Conservation (phyloP, 78 protist species). For the Protostelium mycophagum region DNA sequence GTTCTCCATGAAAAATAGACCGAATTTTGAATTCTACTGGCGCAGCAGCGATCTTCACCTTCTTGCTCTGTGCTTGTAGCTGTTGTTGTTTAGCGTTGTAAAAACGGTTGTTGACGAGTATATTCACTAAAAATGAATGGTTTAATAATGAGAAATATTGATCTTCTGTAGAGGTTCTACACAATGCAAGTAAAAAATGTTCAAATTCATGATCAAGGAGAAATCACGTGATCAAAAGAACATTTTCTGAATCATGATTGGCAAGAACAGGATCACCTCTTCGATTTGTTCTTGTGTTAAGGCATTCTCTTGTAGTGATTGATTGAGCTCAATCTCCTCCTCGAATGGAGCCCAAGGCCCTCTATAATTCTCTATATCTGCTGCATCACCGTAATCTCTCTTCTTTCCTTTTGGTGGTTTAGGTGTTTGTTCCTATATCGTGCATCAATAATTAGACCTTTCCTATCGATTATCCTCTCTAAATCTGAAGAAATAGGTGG, state of each 20-base stretch:
- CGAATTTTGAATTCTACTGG: conserved; percentile 4
- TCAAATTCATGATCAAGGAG: too few relatives aligned
- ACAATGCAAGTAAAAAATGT: too few relatives aligned
- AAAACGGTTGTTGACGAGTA: too few relatives aligned
- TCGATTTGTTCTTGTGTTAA: background rate
- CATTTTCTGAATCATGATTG: background rate
- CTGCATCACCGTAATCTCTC: conserved; percentile 36
- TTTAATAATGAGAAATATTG: background rate
- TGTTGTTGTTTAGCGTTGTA: background rate
- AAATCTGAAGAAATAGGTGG: too few relatives aligned
- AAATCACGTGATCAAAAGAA: too few relatives aligned
- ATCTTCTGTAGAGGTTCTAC: too few relatives aligned
- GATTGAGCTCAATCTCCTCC: conserved; percentile 12
- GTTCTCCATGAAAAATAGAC: conserved; percentile 11
- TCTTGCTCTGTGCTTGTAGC: conserved; percentile 1
- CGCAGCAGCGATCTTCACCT: background rate
- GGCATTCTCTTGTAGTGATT: background rate
- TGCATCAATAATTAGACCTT: too few relatives aligned
- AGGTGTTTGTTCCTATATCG: too few relatives aligned
- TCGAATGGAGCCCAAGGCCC: conserved; percentile 60
- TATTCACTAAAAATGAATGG: background rate
- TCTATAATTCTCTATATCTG: conserved; percentile 21
- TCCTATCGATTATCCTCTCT: too few relatives aligned
- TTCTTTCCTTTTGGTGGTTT: too few relatives aligned
- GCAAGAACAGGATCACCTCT: conserved; percentile 13